Evolutionary conservation across 2,329 filamentous ascomycete species (phyloP).

Genomic region (Colletotrichum cuscutae): DNA sequence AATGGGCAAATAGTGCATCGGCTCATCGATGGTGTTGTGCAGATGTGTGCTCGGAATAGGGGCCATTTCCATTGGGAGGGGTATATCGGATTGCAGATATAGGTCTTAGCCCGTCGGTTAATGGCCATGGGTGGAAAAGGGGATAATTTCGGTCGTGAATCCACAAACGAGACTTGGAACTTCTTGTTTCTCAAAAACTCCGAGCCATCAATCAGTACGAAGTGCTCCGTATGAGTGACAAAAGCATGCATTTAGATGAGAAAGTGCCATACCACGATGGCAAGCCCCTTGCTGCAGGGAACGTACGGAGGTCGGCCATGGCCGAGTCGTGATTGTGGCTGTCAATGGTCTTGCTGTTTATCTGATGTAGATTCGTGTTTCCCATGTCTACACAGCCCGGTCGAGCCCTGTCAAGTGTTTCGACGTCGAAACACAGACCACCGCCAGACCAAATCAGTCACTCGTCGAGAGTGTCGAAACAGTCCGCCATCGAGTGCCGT

Average conservation of each 20-base stretch:
- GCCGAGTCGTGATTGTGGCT: constrained; percentile 8
- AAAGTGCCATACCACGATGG: constrained; percentile 13
- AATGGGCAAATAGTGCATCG: constrained; percentile 14
- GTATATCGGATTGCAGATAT: constrained; percentile 52
- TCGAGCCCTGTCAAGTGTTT: constrained; percentile 30
- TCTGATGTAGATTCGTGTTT: constrained; percentile 31
- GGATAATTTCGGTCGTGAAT: constrained; percentile 48
- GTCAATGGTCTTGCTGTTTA: constrained; percentile 14
- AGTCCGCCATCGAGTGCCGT: constrained; percentile 28
- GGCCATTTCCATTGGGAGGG: constrained; percentile 27
- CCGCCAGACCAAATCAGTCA: constrained; percentile 21
- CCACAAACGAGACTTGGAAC: constrained; percentile 36
- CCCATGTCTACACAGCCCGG: constrained; percentile 32
- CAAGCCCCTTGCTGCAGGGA: constrained; percentile 23
- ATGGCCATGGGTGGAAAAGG: constrained; percentile 43
- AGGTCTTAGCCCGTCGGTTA: constrained; percentile 46
- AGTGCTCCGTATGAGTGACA: constrained; percentile 17
- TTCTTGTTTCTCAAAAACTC: constrained; percentile 22
- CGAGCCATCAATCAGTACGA: neutral
- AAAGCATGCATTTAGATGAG: neutral
- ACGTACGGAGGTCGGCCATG: constrained; percentile 11
- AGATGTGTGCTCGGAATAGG: constrained; percentile 24
- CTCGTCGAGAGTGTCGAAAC: constrained; percentile 27
- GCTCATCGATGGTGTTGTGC: constrained; percentile 1
- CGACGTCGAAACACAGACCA: constrained; percentile 34